Conservation (phyloP, 2,329 filamentous ascomycete genomes). For the Colletotrichum sp. region DNA sequence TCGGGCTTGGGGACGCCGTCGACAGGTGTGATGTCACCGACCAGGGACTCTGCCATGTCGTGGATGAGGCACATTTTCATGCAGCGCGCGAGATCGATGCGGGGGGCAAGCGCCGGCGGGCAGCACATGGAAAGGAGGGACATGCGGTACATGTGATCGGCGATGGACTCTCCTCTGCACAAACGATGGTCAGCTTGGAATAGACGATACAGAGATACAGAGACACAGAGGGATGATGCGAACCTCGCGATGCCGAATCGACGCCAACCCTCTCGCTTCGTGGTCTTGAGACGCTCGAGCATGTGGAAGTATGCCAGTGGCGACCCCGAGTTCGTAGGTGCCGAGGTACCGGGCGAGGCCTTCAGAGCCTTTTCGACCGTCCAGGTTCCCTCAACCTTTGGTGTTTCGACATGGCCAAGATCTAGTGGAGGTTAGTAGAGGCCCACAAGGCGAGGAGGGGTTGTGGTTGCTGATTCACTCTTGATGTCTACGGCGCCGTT, state of each 20-base stretch:
- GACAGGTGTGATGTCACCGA: conserved; percentile 95
- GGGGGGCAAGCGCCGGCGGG: conserved; percentile 72
- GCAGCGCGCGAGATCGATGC: conserved; percentile 81
- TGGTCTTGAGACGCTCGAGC: conserved; percentile 92
- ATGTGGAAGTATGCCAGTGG: conserved; percentile 94
- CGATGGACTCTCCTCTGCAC: conserved; percentile 81
- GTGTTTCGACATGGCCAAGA: conserved; percentile 26
- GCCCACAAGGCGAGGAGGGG: not conserved
- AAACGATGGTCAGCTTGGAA: not conserved
- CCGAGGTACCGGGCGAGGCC: conserved; percentile 36
- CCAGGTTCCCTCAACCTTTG: conserved; percentile 27
- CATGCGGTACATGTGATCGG: conserved; percentile 99
- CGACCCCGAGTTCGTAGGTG: conserved; percentile 66
- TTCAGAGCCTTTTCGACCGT: conserved; percentile 26
- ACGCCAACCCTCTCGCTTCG: conserved; percentile 94
- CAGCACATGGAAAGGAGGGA: conserved; percentile 93
- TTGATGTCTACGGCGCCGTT: conserved; percentile 16
- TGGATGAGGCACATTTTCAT: conserved; percentile 96
- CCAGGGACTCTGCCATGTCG: conserved; percentile 95
- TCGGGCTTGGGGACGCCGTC: conserved; percentile 86
- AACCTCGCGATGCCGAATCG: conserved; percentile 77
- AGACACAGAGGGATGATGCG: not conserved
- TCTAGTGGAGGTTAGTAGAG: conserved; percentile 16
- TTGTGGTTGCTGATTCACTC: not conserved
- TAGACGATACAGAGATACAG: not conserved